Evolutionary conservation across 225 moss, liverwort and hornwort genomes (phyloP).

Genomic region (Pseudoscleropodium purum): DNA sequence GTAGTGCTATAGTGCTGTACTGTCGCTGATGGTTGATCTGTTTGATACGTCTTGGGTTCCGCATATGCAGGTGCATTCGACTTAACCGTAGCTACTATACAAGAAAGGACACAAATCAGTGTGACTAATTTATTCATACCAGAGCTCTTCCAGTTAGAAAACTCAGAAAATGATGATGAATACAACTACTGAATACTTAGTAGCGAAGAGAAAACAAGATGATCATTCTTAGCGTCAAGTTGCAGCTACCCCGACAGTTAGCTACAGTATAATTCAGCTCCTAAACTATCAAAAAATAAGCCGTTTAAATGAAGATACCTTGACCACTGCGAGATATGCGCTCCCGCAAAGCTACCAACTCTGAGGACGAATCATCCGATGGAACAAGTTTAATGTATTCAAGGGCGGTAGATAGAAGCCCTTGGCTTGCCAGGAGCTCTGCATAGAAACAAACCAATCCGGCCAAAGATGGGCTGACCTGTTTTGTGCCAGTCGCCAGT

Average conservation of each 20-base stretch:
- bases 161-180: not conserved
- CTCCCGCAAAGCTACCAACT: constrained; percentile 67
- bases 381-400: constrained; percentile 86
- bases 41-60: constrained; percentile 27
- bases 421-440: constrained; percentile 91
- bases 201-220: not conserved
- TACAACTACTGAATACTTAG: not conserved
- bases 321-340: constrained; percentile 69
- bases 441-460: constrained; percentile 83
- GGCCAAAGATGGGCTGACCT: constrained; percentile 71
- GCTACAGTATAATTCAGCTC: not conserved
- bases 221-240: not conserved
- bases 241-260: not conserved
- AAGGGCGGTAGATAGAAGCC: constrained; percentile 72
- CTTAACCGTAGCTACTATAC: constrained; percentile 31
- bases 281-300: not conserved
- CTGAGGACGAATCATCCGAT: constrained; percentile 56
- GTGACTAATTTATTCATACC: not conserved
- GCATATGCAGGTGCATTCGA: constrained; percentile 29
- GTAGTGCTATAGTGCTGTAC: constrained; percentile 14
- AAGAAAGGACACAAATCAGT: constrained; percentile 1
- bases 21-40: constrained; percentile 12
- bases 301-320: constrained; percentile 26
- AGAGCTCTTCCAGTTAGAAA: not conserved
- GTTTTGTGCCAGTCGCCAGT: constrained; percentile 85